Evolutionary conservation across 257 asterid genomes (phyloP).

Genomic region (Orobanche coerulescens): DNA sequence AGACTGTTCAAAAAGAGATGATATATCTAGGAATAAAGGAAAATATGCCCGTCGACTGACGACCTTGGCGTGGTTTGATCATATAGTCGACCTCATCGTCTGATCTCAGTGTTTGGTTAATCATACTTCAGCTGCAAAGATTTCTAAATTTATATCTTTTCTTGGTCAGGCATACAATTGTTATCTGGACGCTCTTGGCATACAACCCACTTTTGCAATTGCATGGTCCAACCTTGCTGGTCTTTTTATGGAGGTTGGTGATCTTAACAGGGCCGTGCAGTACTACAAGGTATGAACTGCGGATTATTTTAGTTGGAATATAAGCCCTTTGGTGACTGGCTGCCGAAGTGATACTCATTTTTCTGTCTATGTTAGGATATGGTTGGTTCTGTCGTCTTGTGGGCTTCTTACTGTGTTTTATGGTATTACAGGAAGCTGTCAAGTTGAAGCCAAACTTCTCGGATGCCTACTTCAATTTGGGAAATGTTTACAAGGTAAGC

Average conservation of each 20-base stretch:
- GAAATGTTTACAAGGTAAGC: slow-evolving; percentile 95
- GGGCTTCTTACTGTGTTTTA: slow-evolving; percentile 10
- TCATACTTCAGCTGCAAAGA: not conserved
- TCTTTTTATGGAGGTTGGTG: slow-evolving; percentile 94
- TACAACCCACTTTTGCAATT: slow-evolving; percentile 93
- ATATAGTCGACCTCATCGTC: not conserved
- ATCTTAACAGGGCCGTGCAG: slow-evolving; percentile 84
- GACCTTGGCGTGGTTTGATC: no score
- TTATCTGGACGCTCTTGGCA: slow-evolving; percentile 80
- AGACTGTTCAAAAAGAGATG: no score
- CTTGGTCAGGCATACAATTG: slow-evolving; percentile 76
- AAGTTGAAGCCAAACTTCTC: slow-evolving; percentile 90
- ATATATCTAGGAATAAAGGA: no score
- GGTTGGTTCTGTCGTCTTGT: slow-evolving; percentile 13
- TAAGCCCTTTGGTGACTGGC: not conserved
- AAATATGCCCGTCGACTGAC: no score
- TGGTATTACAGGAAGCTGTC: slow-evolving; percentile 79
- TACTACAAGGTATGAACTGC: slow-evolving; percentile 63
- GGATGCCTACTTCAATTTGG: slow-evolving; percentile 89
- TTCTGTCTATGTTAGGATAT: not conserved
- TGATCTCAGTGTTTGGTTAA: slow-evolving; percentile 1
- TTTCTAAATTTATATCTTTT: slow-evolving; percentile 1
- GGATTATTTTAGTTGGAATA: not conserved
- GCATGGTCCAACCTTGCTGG: slow-evolving; percentile 99
- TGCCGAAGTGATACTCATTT: not conserved